phyloP scores from a whole-genome alignment of 2,329 filamentous ascomycete species.

The Aspergillus intermedius region DNA sequence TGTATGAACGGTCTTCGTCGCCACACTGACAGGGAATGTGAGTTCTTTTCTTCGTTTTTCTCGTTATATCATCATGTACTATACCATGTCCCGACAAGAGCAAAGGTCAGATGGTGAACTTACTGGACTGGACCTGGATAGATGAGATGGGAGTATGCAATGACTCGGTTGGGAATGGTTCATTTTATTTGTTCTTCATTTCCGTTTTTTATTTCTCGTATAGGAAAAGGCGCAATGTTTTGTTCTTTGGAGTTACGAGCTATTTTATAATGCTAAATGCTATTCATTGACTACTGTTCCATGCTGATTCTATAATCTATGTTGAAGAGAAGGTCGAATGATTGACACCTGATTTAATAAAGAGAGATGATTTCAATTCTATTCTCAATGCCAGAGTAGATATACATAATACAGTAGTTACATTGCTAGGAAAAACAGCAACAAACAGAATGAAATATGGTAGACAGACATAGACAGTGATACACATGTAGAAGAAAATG shows the following conservation, averaged over 20 bases:
- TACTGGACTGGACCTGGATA: background rate
- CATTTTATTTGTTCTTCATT: conserved; percentile 11
- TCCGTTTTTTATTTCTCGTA: conserved; percentile 15
- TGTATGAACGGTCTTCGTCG: conserved; percentile 1
- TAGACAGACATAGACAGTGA: too few species aligned
- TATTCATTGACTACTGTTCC: background rate
- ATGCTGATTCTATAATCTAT: background rate
- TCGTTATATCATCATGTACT: background rate
- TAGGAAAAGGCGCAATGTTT: background rate
- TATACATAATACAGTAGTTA: too few species aligned
- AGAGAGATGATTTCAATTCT: too few species aligned
- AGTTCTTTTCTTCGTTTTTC: background rate
- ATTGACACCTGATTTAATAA: too few species aligned
- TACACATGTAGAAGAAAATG: too few species aligned
- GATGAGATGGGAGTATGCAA: background rate
- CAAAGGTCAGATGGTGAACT: background rate
- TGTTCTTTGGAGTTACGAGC: background rate
- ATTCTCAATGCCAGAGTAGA: too few species aligned
- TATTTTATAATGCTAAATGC: background rate
- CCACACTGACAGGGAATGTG: background rate
- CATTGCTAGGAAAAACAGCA: too few species aligned
- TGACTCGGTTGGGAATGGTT: background rate
- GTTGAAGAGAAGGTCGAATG: too few species aligned
- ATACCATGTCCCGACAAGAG: background rate
- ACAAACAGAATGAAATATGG: too few species aligned